phyloP scores from a whole-genome alignment of 176 grass and related monocot genomes.

The Puccinellia tenuiflora region DNA sequence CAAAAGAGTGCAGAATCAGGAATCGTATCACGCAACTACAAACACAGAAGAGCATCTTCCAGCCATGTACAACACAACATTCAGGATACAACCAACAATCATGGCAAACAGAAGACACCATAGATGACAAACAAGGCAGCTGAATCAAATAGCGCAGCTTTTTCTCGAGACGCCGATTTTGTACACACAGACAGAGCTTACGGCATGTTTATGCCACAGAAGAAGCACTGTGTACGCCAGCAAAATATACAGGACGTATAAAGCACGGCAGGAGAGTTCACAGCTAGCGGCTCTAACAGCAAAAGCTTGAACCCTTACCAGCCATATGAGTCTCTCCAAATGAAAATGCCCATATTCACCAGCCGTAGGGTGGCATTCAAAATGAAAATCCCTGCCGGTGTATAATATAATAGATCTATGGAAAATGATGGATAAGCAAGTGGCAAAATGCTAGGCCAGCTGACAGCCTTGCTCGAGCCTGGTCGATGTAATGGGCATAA shows the following conservation, averaged over 20 bases:
- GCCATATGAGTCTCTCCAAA: background rate
- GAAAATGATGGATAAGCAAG: constrained; percentile 15
- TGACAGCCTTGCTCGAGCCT: constrained; percentile 13
- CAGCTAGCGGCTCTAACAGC: constrained; percentile 18
- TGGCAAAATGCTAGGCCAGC: constrained; percentile 15
- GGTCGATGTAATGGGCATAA: background rate
- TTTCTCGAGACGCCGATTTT: background rate
- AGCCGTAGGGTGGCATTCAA: background rate
- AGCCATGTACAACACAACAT: constrained; percentile 5
- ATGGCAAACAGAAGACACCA: background rate
- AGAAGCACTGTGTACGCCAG: constrained; percentile 31
- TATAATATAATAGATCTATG: background rate
- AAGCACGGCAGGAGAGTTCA: constrained; percentile 18
- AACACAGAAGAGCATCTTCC: constrained; percentile 16
- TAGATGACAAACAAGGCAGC: background rate
- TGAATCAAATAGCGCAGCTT: background rate
- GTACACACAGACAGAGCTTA: too few species aligned
- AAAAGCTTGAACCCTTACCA: constrained; percentile 16
- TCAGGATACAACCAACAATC: background rate
- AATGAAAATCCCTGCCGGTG: background rate
- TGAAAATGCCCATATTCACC: background rate
- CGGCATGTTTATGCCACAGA: background rate
- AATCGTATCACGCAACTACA: background rate
- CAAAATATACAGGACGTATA: constrained; percentile 27
- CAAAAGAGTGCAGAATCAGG: too few species aligned